Evolutionary conservation across 2,329 filamentous ascomycete species (phyloP).

Genomic region (Fusarium chlamydosporum): DNA sequence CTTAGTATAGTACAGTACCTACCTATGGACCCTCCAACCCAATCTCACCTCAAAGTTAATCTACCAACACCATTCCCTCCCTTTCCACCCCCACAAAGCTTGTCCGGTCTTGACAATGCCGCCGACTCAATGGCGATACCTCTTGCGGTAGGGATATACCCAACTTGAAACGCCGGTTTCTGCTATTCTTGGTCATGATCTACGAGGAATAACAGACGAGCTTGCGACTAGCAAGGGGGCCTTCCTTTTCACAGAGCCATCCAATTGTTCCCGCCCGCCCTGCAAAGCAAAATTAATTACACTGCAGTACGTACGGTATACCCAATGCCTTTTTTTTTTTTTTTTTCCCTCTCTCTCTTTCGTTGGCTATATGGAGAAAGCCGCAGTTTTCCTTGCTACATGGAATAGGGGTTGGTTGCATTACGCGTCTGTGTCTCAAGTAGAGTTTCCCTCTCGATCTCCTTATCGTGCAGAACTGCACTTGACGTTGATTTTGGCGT

Average conservation of each 20-base stretch:
- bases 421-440: conserved; percentile 37
- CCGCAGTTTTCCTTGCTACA: conserved; percentile 3
- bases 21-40: conserved; percentile 27
- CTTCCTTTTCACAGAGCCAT: background rate
- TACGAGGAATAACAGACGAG: conserved; percentile 30
- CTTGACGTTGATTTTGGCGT: conserved; percentile 15
- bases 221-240: conserved; percentile 13
- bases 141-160: conserved; percentile 52
- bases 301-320: background rate
- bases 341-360: background rate
- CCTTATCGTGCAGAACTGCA: conserved; percentile 12
- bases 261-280: conserved; percentile 24
- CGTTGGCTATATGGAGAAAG: conserved; percentile 1
- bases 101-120: conserved; percentile 57
- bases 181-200: conserved; percentile 50
- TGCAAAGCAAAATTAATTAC: conserved; percentile 1
- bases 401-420: conserved; percentile 31
- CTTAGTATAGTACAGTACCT: no score
- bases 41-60: conserved; percentile 37
- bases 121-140: conserved; percentile 45
- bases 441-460: background rate
- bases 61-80: conserved; percentile 34
- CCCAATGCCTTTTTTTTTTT: background rate
- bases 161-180: conserved; percentile 55
- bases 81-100: conserved; percentile 55